Base-by-base conservation (phyloP, 495 filamentous ascomycete genomes). In the Talaromyces trachyspermus region DNA sequence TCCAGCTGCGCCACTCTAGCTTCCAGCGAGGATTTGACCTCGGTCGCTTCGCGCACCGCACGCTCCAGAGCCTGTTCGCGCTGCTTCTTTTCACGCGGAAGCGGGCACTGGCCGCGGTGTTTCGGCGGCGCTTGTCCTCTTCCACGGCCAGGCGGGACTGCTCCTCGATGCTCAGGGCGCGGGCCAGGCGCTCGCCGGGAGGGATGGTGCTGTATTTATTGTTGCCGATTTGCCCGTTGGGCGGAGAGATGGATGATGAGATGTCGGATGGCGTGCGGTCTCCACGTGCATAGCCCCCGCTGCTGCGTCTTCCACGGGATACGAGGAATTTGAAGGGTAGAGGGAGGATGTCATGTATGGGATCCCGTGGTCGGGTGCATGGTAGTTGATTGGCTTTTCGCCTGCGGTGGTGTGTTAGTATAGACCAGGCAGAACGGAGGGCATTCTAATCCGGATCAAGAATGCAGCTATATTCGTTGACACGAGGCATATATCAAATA, bases 61-160 rank as follows among this genome's bases (percentile, higher is more conserved):
- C 83, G 84, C 69, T 97, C 92, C 40, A 98, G 80, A 1, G 87
- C 85, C 59, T 88, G 83, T 73, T 98, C 92, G 40, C 92, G 86
- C 74, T 94, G 86, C 80, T 98, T 98, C 88, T 98, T 98, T 98
- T 98, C 53, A 97, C 83, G 46, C 92, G 86, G 81, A 98, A 98
- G 22, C 92, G 86, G 7, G 92, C 92, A 47, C 81, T 86, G 24
- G 92, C 92, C 19, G 92, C 92, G 0, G 92, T 98, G 71, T 98
- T 98, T 45, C 92, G 86, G 39, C 91, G 83, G 23, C 92, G 87
- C 75, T 98, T 98, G 65, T 98, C 92, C 71, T 98, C 92, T 60
- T 98, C 92, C 25, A 92, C 92, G 17, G 84, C 86, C 8, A 83
- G 50, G 11, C 87, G 88, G 76, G 52, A 75, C 64, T 54, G 64